Evolutionary conservation across 1,284 basidiomycete species (phyloP), one percentile per base, ranked within the genome.

Genomic region (Takashimella koratensis): DNA sequence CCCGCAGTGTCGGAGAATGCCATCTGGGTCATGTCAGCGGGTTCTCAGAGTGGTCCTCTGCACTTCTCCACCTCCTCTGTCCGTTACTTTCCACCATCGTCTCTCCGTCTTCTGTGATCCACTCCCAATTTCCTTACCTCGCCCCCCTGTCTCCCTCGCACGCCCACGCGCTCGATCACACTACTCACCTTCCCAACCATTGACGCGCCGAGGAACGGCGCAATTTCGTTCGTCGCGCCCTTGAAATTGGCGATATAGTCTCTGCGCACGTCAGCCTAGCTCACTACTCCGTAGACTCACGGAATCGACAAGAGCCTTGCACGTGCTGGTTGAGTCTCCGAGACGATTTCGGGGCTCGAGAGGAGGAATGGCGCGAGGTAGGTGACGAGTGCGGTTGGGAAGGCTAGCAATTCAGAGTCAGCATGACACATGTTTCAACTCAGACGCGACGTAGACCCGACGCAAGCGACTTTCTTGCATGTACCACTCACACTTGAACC

Each of bases 211-310:
- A 95, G 76, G 79, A 93, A 96, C 6, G 87, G 86, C 2, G 90
- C 87, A 21, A 88, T 78, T 1, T 88, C 87, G 45, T 88, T 86
- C 0, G 89, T 87, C 43, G 84, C 85, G 47, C 92, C 88, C 58
- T 89, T 83, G 70, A 88, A 96, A 70, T 95, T 90, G 8, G 87
- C 86, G 73, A 93, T 95, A 74, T 95, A 95, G 23, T 95, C 91
- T 5, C 69, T 71, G 47, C 0, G n/a, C n/a, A n/a, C n/a, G n/a
- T n/a, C n/a, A n/a, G n/a, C n/a, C n/a, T n/a, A n/a, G n/a, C n/a
- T n/a, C n/a, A n/a, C n/a, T n/a, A n/a, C n/a, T n/a, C n/a, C n/a
- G n/a, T n/a, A n/a, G n/a, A 63, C 69, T 60, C 42, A 71, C 12
- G 92, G 92, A n/a, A 94, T 83, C 43, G 78, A 82, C 48, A 92